Evolutionary conservation across 345 rosid species (phyloP), one percentile per base, ranked within the genome.

Genomic region (Durio zibethinus): DNA sequence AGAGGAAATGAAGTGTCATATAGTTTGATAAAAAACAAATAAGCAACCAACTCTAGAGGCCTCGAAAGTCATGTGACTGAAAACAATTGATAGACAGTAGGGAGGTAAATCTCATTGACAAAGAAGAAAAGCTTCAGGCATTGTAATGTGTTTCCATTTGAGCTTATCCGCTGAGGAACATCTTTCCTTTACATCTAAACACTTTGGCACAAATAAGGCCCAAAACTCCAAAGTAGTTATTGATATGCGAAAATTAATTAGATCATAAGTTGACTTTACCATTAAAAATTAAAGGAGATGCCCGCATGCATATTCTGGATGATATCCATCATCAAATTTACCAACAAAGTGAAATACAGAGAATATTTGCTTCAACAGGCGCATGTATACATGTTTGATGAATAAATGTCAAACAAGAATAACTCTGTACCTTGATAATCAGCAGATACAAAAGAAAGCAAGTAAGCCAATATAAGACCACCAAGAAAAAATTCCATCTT

Each of bases 381-480:
- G 36, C 45, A 50, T 11, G 56, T 61, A 15, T 33, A 76, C 35
- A 73, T 72, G 33, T 66, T 40, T 36, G 43, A 73, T 38, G 16
- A 64, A 77, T 31, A 45, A 27, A 23, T 35, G 5, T 35, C 36
- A 72, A 45, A 53, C 35, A 73, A 64, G 54, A 48, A 73, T 50
- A 74, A 38, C 33, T 67, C 29, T 10, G 25, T 87, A 95, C 99
- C 99, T 95, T 95, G 99, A n/a, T 33, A 79, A 86, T 95, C 92
- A 38, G 94, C 88, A 18, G 78, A 75, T 35, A 80, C 94, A 76
- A 83, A 77, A 36, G 93, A 79, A 65, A 76, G 85, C 79, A 93
- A 85, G 79, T 80, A 86, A 74, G 86, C 73, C 76, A 90, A 81
- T 33, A 87, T 35, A 77, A 90, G 67, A 35, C 83, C 81, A 76